phyloP scores from a whole-genome alignment of 192 early-diverging fungal species.

The Entophlyctis helioformis region DNA sequence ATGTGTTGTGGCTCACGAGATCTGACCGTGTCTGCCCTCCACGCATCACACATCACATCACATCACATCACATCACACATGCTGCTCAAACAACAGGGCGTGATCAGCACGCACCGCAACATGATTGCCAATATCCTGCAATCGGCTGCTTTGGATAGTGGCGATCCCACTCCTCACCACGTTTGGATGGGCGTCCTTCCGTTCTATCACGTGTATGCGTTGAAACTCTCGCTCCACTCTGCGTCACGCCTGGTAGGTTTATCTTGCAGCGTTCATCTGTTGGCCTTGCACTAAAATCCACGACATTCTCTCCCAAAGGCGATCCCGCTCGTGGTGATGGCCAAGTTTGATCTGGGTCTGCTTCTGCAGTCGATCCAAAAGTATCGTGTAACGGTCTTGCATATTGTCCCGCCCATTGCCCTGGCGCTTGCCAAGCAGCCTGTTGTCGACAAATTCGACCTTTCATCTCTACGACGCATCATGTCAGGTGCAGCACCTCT shows the following conservation, averaged over 20 bases:
- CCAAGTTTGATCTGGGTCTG: slow-evolving; percentile 56
- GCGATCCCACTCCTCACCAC: neutral
- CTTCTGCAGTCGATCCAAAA: slow-evolving; percentile 56
- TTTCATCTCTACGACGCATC: slow-evolving; percentile 49
- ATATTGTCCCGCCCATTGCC: slow-evolving; percentile 59
- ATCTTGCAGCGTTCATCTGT: too few relatives aligned
- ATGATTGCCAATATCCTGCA: slow-evolving; percentile 66
- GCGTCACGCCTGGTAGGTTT: too few relatives aligned
- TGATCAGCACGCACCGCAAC: slow-evolving; percentile 70
- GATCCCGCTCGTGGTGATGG: slow-evolving; percentile 54
- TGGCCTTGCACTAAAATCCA: too few relatives aligned
- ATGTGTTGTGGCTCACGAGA: neutral
- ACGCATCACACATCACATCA: neutral
- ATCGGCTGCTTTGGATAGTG: slow-evolving; percentile 7
- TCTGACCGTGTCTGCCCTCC: neutral
- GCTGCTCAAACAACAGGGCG: slow-evolving; percentile 8
- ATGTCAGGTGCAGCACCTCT: slow-evolving; percentile 76
- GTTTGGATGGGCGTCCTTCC: slow-evolving; percentile 46
- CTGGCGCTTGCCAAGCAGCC: slow-evolving; percentile 69
- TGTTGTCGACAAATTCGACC: slow-evolving; percentile 57
- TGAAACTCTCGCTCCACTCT: slow-evolving; percentile 16
- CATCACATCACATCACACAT: neutral
- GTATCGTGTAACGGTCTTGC: slow-evolving; percentile 45
- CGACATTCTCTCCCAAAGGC: slow-evolving; percentile 36
- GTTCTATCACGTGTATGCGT: slow-evolving; percentile 30